These are phyloP conservation scores for Pyrenophora graminea DNA, from an alignment of 2,329 filamentous ascomycete species.

Conservation along the genomic window DNA sequence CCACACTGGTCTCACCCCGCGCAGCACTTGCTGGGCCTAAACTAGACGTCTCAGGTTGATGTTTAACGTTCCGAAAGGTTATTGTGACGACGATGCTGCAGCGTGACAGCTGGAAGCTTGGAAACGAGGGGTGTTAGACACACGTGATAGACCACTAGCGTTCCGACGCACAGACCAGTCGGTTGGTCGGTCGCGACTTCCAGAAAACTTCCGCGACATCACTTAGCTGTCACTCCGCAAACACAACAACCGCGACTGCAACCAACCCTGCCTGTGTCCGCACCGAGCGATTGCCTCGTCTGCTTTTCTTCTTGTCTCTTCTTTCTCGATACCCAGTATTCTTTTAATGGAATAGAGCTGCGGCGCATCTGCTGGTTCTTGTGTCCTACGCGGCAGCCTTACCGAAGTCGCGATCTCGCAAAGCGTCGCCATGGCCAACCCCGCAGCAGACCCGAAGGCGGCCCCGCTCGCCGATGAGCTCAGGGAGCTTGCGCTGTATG, in stretches of 20 bases:
- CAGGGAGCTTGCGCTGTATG: slow-evolving; percentile 40
- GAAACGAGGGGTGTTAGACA: not conserved
- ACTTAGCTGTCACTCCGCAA: slow-evolving; percentile 18
- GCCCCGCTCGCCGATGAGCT: slow-evolving; percentile 42
- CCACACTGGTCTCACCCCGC: not conserved
- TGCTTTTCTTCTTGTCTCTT: not conserved
- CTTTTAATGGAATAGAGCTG: slow-evolving; percentile 31
- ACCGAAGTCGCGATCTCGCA: slow-evolving; percentile 20
- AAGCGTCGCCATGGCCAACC: slow-evolving; percentile 35
- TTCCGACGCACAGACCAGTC: slow-evolving; percentile 13
- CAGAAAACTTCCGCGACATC: slow-evolving; percentile 18
- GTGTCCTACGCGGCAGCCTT: slow-evolving; percentile 30
- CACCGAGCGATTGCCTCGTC: slow-evolving; percentile 1
- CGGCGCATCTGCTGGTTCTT: slow-evolving; percentile 12
- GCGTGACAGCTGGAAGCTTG: not conserved
- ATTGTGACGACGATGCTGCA: no score
- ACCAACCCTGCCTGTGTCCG: slow-evolving; percentile 8
- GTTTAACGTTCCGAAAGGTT: no score
- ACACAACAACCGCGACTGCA: slow-evolving; percentile 16
- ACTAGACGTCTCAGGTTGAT: no score
- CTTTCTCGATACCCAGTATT: not conserved
- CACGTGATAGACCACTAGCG: slow-evolving; percentile 10
- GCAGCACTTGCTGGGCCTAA: not conserved
- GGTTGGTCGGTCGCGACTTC: slow-evolving; percentile 24
- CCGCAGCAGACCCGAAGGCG: slow-evolving; percentile 34